phyloP scores from a whole-genome alignment of 805 yeast genomes.

The Candida pseudofarinosa region DNA sequence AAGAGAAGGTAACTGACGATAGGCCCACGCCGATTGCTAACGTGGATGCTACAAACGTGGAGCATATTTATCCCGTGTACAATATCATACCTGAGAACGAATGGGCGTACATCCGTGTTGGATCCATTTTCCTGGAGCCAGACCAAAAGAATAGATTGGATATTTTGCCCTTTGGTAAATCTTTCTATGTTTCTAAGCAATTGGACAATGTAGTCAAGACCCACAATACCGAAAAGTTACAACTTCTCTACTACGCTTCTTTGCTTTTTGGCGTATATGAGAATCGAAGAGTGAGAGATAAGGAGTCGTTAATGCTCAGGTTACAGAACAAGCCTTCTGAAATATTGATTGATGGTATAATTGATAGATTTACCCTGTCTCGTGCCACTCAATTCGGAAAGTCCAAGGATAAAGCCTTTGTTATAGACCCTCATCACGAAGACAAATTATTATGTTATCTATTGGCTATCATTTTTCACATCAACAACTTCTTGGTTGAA shows the following conservation, averaged over 20 bases:
- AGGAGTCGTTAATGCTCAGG: constrained; percentile 56
- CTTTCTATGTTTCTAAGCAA: constrained; percentile 52
- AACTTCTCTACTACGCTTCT: constrained; percentile 75
- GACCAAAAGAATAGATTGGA: constrained; percentile 46
- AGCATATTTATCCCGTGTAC: constrained; percentile 73
- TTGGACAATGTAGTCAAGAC: constrained; percentile 33
- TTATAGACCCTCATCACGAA: constrained; percentile 83
- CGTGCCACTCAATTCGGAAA: constrained; percentile 65
- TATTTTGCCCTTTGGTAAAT: constrained; percentile 58
- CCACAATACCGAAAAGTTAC: constrained; percentile 54
- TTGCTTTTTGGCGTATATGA: constrained; percentile 75
- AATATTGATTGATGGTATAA: constrained; percentile 61
- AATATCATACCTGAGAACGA: constrained; percentile 69
- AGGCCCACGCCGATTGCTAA: constrained; percentile 83
- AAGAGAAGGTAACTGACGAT: constrained; percentile 52
- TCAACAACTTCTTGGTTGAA: constrained; percentile 72
- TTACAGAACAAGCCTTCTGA: constrained; percentile 69
- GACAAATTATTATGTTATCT: constrained; percentile 81
- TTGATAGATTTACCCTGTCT: constrained; percentile 66
- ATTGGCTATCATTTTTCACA: constrained; percentile 66
- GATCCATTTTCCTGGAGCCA: constrained; percentile 53
- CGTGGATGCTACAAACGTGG: constrained; percentile 75
- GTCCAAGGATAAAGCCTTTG: constrained; percentile 70
- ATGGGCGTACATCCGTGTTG: constrained; percentile 59
- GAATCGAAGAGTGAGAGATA: constrained; percentile 59